Evolutionary conservation across 495 filamentous ascomycete genomes (phyloP), one percentile per base, ranked within the genome.

Genomic region (Aspergillus panamensis): DNA sequence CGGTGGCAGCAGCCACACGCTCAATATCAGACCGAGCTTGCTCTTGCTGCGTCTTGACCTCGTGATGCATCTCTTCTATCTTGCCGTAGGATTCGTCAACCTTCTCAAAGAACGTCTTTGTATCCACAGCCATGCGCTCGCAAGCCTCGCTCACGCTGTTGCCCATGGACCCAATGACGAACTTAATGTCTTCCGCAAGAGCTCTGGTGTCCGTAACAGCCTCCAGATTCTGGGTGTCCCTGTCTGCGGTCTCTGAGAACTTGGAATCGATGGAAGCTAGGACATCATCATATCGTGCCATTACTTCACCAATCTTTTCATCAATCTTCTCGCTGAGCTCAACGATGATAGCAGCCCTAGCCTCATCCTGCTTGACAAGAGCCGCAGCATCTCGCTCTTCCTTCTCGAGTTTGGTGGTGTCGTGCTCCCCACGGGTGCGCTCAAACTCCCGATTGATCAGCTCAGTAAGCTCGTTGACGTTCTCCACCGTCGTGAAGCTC

Each of bases 81-180:
- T 91, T 91, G 64, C 65, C 78, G 65, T 84, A 85, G 4, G 91
- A 85, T 8, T 89, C 84, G 47, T 90, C 89, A 51, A 97, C 84
- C 42, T 86, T 82, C 48, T 80, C 81, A 63, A 92, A 89, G 44
- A 96, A 88, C 0, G 87, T 87, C 74, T 90, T 90, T 6, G 90
- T 90, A 33, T 94, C 90, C 55, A 86, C 87, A 43, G 87, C 82
- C 77, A 92, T 86, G 59, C 90, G 90, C 68, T 96, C 90, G 39
- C 90, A 83, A 0, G 85, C 85, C 35, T 95, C 90, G n/a, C 84
- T 89, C 54, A 96, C 82, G 25, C 85, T 84, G n/a, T 83, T 80
- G 14, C 90, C 88, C 63, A 97, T 88, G 9, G 88, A 87, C 57
- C 96, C 91, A 60, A 95, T 86, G 6, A 92, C 83, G 2, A 88